phyloP scores from a whole-genome alignment of 1,139 yeast species.

The Candida labiduridarum region DNA sequence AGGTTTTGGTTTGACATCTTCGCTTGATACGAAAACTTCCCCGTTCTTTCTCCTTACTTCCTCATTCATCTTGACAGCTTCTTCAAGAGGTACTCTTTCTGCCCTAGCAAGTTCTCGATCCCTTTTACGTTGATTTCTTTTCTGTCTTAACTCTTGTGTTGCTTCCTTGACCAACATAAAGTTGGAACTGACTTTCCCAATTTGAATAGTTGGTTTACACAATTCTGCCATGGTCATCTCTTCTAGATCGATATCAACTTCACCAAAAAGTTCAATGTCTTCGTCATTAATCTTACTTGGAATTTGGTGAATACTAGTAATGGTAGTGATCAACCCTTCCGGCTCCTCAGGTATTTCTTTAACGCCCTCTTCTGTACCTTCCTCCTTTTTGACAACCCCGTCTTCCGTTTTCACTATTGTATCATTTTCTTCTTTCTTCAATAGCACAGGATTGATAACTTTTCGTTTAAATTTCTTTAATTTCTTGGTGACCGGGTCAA shows the following conservation, averaged over 20 bases:
- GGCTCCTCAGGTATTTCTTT: constrained; percentile 26
- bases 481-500: constrained; percentile 34
- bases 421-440: constrained; percentile 9
- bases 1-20: constrained; percentile 26
- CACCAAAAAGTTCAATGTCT: constrained; percentile 44
- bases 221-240: constrained; percentile 79
- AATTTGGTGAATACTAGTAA: constrained; percentile 39
- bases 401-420: constrained; percentile 9
- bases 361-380: constrained; percentile 11
- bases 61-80: constrained; percentile 36
- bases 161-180: constrained; percentile 66
- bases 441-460: constrained; percentile 10
- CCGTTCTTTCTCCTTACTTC: constrained; percentile 20
- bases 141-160: constrained; percentile 32
- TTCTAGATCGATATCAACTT: constrained; percentile 55
- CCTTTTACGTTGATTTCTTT: constrained; percentile 28
- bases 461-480: constrained; percentile 25
- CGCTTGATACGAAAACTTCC: constrained; percentile 10
- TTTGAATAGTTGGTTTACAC: constrained; percentile 76
- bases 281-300: constrained; percentile 46
- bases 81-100: constrained; percentile 29
- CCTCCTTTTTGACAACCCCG: constrained; percentile 12
- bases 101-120: constrained; percentile 43
- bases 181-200: constrained; percentile 72
- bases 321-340: constrained; percentile 30